phyloP scores from a whole-genome alignment of 2,329 filamentous ascomycete species.

The Pseudogymnoascus sp. region DNA sequence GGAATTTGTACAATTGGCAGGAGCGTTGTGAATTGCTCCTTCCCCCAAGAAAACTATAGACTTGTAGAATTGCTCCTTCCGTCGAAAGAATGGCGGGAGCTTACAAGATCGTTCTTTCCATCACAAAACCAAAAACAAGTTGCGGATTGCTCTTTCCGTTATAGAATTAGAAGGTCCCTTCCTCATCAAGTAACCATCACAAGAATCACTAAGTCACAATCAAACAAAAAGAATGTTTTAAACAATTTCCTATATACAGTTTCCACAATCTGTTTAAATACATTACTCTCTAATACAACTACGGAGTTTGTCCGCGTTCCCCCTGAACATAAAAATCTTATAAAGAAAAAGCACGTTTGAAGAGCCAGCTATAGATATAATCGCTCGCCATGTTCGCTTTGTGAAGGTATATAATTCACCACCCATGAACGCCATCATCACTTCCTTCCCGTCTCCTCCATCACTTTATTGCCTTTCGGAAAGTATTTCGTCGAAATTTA shows the following conservation, averaged over 20 bases:
- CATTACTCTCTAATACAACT: not conserved
- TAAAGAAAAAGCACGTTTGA: not conserved
- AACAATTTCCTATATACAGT: not conserved
- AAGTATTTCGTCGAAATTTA: not conserved
- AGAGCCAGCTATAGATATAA: not conserved
- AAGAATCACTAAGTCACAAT: not conserved
- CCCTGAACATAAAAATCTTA: not conserved
- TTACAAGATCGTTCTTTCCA: not conserved
- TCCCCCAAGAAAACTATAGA: not conserved
- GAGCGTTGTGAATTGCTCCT: not conserved
- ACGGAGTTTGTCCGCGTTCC: not conserved
- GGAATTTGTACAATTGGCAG: not conserved
- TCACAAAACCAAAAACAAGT: not conserved
- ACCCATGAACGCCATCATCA: constrained; percentile 1
- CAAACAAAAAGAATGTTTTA: not conserved
- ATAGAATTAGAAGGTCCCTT: not conserved
- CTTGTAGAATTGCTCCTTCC: not conserved
- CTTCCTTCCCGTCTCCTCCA: not conserved
- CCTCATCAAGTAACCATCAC: not conserved
- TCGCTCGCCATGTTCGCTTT: not conserved
- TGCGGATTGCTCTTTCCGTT: not conserved
- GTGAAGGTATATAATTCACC: not conserved
- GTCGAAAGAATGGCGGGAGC: not conserved
- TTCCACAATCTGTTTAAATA: not conserved
- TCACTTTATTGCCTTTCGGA: not conserved